phyloP scores from a whole-genome alignment of 345 rosid genomes.

The Syzygium grande region DNA sequence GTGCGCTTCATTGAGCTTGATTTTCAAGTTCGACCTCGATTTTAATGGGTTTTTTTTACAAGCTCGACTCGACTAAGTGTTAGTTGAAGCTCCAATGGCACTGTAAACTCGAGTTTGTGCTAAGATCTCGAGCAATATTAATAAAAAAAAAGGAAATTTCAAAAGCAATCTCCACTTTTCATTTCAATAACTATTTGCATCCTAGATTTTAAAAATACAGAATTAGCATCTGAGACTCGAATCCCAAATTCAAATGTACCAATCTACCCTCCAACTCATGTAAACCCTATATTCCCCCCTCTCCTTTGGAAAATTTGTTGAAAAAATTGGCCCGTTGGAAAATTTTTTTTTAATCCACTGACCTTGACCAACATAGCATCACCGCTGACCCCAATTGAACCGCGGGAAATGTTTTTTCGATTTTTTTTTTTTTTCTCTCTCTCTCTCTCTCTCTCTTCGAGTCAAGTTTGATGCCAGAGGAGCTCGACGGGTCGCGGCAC shows the following conservation, averaged over 20 bases:
- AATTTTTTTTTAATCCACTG: too few species aligned
- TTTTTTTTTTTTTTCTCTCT: too few species aligned
- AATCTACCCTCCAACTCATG: neutral
- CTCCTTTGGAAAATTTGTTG: too few species aligned
- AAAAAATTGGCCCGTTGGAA: too few species aligned
- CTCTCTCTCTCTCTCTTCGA: neutral
- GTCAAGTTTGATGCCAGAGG: neutral
- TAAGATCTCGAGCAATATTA: too few species aligned
- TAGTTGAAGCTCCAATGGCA: neutral
- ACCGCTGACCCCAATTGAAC: too few species aligned
- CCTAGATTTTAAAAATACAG: neutral
- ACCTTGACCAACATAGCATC: rapidly evolving
- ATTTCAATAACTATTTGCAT: neutral
- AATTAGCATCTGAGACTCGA: too few species aligned
- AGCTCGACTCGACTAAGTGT: neutral
- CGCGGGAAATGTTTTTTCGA: too few species aligned
- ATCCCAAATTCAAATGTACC: neutral
- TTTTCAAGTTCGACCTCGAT: neutral
- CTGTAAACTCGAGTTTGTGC: neutral
- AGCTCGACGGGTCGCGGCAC: rapidly evolving
- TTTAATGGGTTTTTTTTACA: neutral
- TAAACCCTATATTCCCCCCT: neutral
- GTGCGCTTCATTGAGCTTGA: neutral
- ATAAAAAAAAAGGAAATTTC: neutral
- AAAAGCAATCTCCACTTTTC: neutral